These are phyloP conservation scores for Cutaneotrichosporon cutaneum DNA, from an alignment of 1,284 basidiomycete species.

Conservation along the genomic window DNA sequence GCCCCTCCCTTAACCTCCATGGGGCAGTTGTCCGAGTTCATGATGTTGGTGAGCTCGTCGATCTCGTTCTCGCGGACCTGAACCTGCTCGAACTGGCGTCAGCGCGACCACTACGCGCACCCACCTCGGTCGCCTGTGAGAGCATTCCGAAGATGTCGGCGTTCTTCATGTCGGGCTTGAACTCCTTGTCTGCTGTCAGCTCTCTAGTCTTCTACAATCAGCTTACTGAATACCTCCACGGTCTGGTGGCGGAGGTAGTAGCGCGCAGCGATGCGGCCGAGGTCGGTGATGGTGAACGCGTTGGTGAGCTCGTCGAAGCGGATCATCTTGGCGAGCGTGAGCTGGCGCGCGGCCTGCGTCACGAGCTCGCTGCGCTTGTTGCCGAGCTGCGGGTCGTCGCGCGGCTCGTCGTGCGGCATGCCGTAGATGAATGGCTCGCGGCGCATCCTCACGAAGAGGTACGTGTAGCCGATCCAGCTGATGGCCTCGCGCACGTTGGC, in stretches of 20 bases:
- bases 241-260: slow-evolving; percentile 90
- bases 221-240: slow-evolving; percentile 76
- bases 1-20: slow-evolving; percentile 69
- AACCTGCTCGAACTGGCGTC: slow-evolving; percentile 82
- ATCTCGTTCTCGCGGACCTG: slow-evolving; percentile 88
- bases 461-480: slow-evolving; percentile 96
- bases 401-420: slow-evolving; percentile 70
- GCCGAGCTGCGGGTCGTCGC: slow-evolving; percentile 75
- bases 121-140: slow-evolving; percentile 84
- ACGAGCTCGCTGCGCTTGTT: slow-evolving; percentile 74
- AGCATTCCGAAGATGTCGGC: slow-evolving; percentile 88
- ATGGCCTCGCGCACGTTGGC: slow-evolving; percentile 82
- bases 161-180: slow-evolving; percentile 85
- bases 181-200: slow-evolving; percentile 59
- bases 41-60: slow-evolving; percentile 74
- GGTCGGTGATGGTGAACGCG: slow-evolving; percentile 73
- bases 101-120: slow-evolving; percentile 20
- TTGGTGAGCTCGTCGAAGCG: slow-evolving; percentile 66
- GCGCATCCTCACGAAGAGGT: slow-evolving; percentile 92
- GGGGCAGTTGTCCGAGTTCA: slow-evolving; percentile 68
- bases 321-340: slow-evolving; percentile 82
- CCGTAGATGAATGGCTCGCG: slow-evolving; percentile 91
- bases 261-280: slow-evolving; percentile 92
- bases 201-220: not conserved
- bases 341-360: slow-evolving; percentile 65